phyloP scores from a whole-genome alignment of 352 stramenopile genomes.

The Phytophthora rubi region DNA sequence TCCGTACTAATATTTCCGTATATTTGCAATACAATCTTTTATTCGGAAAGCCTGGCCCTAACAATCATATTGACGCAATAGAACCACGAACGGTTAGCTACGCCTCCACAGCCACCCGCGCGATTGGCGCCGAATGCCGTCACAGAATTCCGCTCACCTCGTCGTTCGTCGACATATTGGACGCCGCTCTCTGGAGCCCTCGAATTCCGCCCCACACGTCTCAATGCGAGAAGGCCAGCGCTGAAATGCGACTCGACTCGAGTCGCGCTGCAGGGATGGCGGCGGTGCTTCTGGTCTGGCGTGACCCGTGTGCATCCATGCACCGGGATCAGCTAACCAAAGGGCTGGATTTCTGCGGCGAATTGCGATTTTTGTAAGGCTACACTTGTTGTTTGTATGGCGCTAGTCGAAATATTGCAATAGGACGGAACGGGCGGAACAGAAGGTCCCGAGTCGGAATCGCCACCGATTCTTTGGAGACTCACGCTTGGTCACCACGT shows the following conservation, averaged over 20 bases:
- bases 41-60: no score
- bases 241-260: slow-evolving; percentile 5
- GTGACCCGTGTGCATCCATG: slow-evolving; percentile 22
- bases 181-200: not conserved
- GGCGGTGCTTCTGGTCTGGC: slow-evolving; percentile 22
- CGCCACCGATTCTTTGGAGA: not conserved
- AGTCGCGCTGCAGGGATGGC: slow-evolving; percentile 12
- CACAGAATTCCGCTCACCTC: slow-evolving; percentile 26
- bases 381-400: slow-evolving; percentile 29
- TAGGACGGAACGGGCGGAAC: slow-evolving; percentile 3
- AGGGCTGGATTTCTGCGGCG: slow-evolving; percentile 12
- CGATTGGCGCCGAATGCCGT: not conserved
- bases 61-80: not conserved
- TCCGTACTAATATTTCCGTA: no score
- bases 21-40: no score
- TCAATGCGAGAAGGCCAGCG: slow-evolving; percentile 20
- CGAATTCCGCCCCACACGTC: not conserved
- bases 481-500: not conserved
- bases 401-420: slow-evolving; percentile 16
- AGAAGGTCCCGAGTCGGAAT: not conserved
- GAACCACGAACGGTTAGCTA: slow-evolving; percentile 14
- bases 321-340: slow-evolving; percentile 14
- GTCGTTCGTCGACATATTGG: slow-evolving; percentile 21
- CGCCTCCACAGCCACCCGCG: not conserved
- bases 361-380: slow-evolving; percentile 6